Percentiles rank a stretch among this genome's conserved stretches.
Evolutionary conservation across 495 filamentous ascomycete species (phyloP).

Genomic region (Neurospora sp.): DNA sequence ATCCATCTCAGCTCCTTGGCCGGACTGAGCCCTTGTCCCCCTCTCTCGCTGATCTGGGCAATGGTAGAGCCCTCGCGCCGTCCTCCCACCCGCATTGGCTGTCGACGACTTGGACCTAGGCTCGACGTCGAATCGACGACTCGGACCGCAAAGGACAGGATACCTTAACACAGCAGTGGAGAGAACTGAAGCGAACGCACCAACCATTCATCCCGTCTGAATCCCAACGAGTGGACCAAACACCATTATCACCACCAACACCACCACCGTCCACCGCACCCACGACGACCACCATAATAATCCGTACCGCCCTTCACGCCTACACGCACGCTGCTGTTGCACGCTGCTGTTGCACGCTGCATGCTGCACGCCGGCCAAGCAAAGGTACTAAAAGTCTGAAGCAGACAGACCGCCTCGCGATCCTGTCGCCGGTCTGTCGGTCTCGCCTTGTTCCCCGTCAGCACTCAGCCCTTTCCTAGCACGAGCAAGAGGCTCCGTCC

Average conservation of each 20-base stretch:
- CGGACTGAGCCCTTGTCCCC: constrained; percentile 34
- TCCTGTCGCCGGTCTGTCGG: not conserved
- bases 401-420: not conserved
- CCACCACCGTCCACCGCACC: not conserved
- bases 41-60: not conserved
- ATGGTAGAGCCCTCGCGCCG: not conserved
- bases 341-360: not conserved
- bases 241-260: not conserved
- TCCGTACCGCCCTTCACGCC: not conserved
- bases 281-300: not conserved
- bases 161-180: not conserved
- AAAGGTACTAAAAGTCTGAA: not conserved
- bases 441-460: constrained; percentile 1
- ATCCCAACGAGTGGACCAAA: not conserved
- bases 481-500: not conserved
- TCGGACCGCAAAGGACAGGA: not conserved
- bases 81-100: constrained; percentile 2
- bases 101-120: not conserved
- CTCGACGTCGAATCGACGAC: not conserved
- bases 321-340: not conserved
- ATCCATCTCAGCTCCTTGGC: constrained; percentile 43
- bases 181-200: not conserved
- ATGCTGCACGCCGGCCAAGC: not conserved
- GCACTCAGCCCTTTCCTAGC: constrained; percentile 2
- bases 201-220: not conserved